These are phyloP conservation scores for Cystobasidium slooffiae DNA, from an alignment of 1,284 basidiomycete species.

Conservation along the genomic window DNA sequence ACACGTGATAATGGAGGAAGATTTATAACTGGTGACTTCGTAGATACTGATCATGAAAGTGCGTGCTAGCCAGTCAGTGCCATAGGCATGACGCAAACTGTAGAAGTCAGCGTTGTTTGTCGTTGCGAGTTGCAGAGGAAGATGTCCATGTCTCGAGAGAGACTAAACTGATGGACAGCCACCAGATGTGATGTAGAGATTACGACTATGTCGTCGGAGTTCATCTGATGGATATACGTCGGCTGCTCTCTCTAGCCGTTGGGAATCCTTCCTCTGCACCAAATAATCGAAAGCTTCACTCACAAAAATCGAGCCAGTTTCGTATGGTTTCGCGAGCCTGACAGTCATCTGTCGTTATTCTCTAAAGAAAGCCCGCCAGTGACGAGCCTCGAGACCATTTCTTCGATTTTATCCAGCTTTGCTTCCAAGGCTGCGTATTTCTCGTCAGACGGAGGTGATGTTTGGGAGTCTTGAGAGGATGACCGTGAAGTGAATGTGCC, in stretches of 20 bases:
- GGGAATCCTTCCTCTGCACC: too few species aligned
- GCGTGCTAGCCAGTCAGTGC: not conserved
- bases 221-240: too few species aligned
- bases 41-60: not conserved
- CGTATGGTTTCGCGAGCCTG: not conserved
- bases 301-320: not conserved
- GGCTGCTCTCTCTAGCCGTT: too few species aligned
- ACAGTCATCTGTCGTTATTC: slow-evolving; percentile 10
- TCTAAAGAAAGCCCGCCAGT: slow-evolving; percentile 31
- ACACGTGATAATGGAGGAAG: not conserved
- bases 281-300: not conserved
- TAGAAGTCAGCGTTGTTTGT: too few species aligned
- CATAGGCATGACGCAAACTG: not conserved
- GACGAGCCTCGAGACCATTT: slow-evolving; percentile 31
- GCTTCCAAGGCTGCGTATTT: slow-evolving; percentile 22
- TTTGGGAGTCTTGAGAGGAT: slow-evolving; percentile 13
- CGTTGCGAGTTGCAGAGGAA: too few species aligned
- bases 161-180: too few species aligned
- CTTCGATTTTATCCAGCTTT: slow-evolving; percentile 39
- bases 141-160: too few species aligned
- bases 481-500: not conserved
- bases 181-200: too few species aligned
- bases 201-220: too few species aligned
- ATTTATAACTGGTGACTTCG: not conserved
- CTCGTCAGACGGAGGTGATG: not conserved